Conservation (phyloP, 2,329 filamentous ascomycete genomes). For the Didymellaceae sp. region DNA sequence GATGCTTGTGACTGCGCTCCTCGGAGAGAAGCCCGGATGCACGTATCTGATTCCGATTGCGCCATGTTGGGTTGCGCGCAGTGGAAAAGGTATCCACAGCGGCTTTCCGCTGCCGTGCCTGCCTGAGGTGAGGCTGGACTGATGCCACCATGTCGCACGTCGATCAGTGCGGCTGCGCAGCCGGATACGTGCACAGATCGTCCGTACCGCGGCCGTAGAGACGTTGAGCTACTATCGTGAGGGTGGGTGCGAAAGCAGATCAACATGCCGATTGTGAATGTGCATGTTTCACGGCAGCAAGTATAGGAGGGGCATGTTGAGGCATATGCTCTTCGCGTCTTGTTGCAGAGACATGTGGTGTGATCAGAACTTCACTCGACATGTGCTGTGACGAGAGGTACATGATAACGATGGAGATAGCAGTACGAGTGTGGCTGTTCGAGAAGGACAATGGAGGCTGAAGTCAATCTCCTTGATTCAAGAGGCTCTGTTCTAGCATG, state of each 20-base stretch:
- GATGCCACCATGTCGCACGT: constrained; percentile 12
- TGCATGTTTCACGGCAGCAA: not conserved
- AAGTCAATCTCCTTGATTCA: constrained; percentile 2
- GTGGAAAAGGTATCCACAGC: constrained; percentile 13
- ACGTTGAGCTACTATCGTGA: constrained; percentile 1
- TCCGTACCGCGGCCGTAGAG: constrained; percentile 18
- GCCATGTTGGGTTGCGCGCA: constrained; percentile 6
- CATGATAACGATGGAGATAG: constrained; percentile 1
- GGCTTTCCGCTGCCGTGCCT: constrained; percentile 11
- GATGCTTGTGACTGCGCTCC: not conserved
- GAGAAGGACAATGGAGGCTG: constrained; percentile 4
- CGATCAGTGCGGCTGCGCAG: constrained; percentile 14
- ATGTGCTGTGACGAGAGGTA: not conserved
- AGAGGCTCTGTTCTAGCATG: not conserved
- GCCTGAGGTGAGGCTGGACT: constrained; percentile 17
- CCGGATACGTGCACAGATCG: constrained; percentile 7
- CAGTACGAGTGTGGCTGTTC: constrained; percentile 10
- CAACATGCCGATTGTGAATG: not conserved
- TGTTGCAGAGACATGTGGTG: not conserved
- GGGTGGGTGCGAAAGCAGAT: not conserved
- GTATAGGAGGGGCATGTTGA: not conserved
- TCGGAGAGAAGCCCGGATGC: constrained; percentile 11
- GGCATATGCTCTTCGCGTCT: not conserved
- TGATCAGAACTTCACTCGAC: not conserved
- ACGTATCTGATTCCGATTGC: too few relatives aligned